Percentiles rank a stretch among this genome's conserved stretches.
Evolutionary conservation across 441 rosid species (phyloP).

Genomic region (Adansonia grandidieri): DNA sequence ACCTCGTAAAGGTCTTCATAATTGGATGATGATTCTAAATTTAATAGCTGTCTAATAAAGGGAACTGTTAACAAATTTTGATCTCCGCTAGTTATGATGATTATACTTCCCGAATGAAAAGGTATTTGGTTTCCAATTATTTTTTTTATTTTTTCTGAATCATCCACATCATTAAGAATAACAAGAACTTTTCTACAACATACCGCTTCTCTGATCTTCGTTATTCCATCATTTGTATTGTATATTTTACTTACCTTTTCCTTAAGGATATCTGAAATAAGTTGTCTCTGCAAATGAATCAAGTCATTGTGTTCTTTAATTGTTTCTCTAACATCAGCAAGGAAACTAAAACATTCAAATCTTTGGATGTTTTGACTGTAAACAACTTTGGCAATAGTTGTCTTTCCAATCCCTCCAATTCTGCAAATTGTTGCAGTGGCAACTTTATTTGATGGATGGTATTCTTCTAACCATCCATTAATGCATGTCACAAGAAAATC

Average conservation of each 20-base stretch:
- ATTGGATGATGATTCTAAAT: neutral
- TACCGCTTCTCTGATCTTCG: neutral
- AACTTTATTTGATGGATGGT: neutral
- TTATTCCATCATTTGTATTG: too few relatives aligned
- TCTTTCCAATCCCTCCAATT: constrained; percentile 17
- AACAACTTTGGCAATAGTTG: too few relatives aligned
- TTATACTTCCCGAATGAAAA: neutral
- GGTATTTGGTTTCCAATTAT: neutral
- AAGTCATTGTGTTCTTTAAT: too few relatives aligned
- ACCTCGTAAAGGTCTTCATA: neutral
- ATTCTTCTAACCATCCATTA: constrained; percentile 24
- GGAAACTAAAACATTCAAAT: too few relatives aligned
- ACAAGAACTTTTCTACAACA: constrained; percentile 29
- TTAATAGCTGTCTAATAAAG: neutral
- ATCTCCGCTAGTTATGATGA: neutral
- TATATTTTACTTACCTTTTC: too few relatives aligned
- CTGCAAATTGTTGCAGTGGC: constrained; percentile 14
- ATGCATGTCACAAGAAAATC: constrained; percentile 25
- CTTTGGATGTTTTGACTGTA: too few relatives aligned
- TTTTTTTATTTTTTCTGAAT: constrained; percentile 4
- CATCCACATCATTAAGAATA: constrained; percentile 30
- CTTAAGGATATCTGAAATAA: too few relatives aligned
- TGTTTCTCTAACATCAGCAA: too few relatives aligned
- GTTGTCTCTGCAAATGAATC: too few relatives aligned
- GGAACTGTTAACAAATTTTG: neutral